phyloP scores from a whole-genome alignment of 2,329 filamentous ascomycete genomes.

The Penicillium sclerotiorum region DNA sequence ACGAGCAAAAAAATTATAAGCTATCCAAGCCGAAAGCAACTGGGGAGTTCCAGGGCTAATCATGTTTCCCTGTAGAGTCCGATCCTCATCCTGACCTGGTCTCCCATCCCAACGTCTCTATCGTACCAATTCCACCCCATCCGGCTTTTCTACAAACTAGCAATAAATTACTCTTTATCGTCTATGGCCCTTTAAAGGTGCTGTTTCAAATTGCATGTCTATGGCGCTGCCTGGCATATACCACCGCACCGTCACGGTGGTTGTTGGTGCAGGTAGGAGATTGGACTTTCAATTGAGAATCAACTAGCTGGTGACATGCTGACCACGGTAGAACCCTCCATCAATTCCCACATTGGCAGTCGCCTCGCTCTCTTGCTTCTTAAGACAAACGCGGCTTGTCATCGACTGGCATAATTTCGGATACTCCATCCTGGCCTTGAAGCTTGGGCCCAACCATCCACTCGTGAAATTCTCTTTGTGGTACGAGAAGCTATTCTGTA shows the following conservation, averaged over 20 bases:
- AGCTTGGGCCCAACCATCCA: constrained; percentile 65
- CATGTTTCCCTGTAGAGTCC: constrained; percentile 61
- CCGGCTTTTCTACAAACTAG: constrained; percentile 68
- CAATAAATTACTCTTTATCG: constrained; percentile 72
- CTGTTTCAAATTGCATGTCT: constrained; percentile 77
- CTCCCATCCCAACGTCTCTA: constrained; percentile 67
- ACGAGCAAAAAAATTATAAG: background rate
- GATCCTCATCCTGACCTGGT: constrained; percentile 77
- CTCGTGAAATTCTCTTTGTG: constrained; percentile 75
- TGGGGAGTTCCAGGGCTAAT: constrained; percentile 1
- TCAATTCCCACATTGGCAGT: constrained; percentile 88
- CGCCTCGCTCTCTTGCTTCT: constrained; percentile 69
- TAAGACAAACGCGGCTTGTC: constrained; percentile 79
- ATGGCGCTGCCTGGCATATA: constrained; percentile 72
- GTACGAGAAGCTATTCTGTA: constrained; percentile 76
- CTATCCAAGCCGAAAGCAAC: background rate
- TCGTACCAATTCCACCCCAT: constrained; percentile 70
- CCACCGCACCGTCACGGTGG: constrained; percentile 74
- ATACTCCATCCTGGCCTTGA: constrained; percentile 82
- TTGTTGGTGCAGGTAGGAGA: constrained; percentile 73
- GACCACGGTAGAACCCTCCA: constrained; percentile 72
- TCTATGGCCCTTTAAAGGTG: constrained; percentile 82
- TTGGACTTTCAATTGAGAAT: background rate
- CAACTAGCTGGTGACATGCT: background rate
- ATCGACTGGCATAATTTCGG: constrained; percentile 99